Evolutionary conservation across 2,329 filamentous ascomycete species (phyloP).

Genomic region (Rutstroemia sp.): DNA sequence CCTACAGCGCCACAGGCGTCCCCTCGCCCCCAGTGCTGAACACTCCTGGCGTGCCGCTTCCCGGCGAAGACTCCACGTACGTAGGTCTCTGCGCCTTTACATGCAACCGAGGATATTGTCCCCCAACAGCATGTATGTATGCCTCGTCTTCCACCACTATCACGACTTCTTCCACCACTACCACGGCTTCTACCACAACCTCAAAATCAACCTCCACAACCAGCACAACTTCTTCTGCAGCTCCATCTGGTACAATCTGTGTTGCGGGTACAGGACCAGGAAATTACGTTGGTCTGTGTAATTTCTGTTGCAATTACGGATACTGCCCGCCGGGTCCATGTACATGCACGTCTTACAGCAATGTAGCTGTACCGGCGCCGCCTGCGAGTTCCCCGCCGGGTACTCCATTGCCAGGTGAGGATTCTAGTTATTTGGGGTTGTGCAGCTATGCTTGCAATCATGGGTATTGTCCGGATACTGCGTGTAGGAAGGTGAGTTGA

Average conservation of each 20-base stretch:
- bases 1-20: not conserved
- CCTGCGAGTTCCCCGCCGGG: slow-evolving; percentile 27
- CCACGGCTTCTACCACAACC: not conserved
- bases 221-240: not conserved
- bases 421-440: slow-evolving; percentile 36
- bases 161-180: not conserved
- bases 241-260: slow-evolving; percentile 11
- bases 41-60: not conserved
- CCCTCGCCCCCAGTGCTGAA: not conserved
- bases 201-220: not conserved
- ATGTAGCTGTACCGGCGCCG: slow-evolving; percentile 13
- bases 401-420: slow-evolving; percentile 29
- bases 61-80: slow-evolving; percentile 1
- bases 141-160: not conserved
- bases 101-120: slow-evolving; percentile 21
- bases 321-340: slow-evolving; percentile 23
- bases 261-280: slow-evolving; percentile 24
- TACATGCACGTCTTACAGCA: slow-evolving; percentile 17
- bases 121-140: slow-evolving; percentile 7
- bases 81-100: slow-evolving; percentile 28
- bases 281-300: slow-evolving; percentile 33
- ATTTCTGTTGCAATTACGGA: slow-evolving; percentile 24
- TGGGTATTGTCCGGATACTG: slow-evolving; percentile 30
- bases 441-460: slow-evolving; percentile 41
- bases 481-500: not conserved